Evolutionary conservation across 495 filamentous ascomycete species (phyloP).

Genomic region (Penicillium longicatenatum): DNA sequence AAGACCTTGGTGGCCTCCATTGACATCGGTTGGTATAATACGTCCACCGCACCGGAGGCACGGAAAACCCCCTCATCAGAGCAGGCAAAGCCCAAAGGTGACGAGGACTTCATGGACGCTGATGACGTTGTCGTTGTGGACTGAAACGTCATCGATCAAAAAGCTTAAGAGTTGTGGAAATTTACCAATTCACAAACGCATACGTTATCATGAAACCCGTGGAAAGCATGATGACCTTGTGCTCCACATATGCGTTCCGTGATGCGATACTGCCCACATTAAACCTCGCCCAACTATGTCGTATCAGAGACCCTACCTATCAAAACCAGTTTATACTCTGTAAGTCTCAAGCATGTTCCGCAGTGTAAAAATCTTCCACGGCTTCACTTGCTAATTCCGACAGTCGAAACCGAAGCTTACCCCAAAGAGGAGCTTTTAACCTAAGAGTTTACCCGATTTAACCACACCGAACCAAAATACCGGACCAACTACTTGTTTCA

Average conservation of each 20-base stretch:
- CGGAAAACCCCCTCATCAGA: conserved; percentile 14
- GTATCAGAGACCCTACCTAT: conserved; percentile 12
- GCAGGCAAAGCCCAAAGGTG: conserved; percentile 7
- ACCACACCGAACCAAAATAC: neutral
- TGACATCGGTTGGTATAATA: conserved; percentile 45
- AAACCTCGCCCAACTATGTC: conserved; percentile 1
- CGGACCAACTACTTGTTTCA: neutral
- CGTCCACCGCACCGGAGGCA: conserved; percentile 31
- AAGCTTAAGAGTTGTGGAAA: neutral
- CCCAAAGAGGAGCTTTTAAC: neutral
- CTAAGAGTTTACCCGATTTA: neutral
- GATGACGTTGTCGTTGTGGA: conserved; percentile 46
- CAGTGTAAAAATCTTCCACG: neutral
- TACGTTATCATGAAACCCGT: neutral
- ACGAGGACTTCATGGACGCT: conserved; percentile 35
- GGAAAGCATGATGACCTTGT: neutral
- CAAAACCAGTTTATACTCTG: neutral
- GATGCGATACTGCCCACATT: conserved; percentile 1
- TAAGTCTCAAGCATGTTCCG: conserved; percentile 3
- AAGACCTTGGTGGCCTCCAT: conserved; percentile 55
- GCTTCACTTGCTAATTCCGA: neutral
- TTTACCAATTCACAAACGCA: neutral
- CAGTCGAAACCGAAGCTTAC: neutral
- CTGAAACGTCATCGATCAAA: conserved; percentile 36
- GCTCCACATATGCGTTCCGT: neutral